Evolutionary conservation across 805 yeast genomes (phyloP).

Genomic region (Wickerhamiella hasegawae): DNA sequence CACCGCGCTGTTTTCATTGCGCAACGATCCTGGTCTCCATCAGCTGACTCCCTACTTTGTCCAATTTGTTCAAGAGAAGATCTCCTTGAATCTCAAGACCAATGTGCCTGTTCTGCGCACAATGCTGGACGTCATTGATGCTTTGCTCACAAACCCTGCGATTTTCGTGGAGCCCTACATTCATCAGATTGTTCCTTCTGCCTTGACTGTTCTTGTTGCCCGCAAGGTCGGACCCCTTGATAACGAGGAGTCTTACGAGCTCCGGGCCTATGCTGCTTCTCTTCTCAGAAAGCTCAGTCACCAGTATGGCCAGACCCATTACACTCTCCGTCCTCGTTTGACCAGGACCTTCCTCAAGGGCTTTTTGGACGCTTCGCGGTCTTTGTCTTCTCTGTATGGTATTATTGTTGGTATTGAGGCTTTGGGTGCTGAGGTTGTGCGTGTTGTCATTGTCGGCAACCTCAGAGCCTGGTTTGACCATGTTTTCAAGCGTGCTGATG

Average conservation of each 20-base stretch:
- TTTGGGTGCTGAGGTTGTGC: conserved; percentile 74
- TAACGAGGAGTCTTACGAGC: conserved; percentile 31
- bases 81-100: conserved; percentile 62
- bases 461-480: conserved; percentile 52
- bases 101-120: conserved; percentile 56
- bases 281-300: conserved; percentile 62
- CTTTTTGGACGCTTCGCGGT: conserved; percentile 66
- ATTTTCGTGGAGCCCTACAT: conserved; percentile 89
- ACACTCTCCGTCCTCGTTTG: conserved; percentile 81
- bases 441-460: conserved; percentile 74
- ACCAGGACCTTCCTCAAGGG: conserved; percentile 87
- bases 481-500: conserved; percentile 28
- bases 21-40: conserved; percentile 90
- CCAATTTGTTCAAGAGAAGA: conserved; percentile 89
- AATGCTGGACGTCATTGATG: conserved; percentile 77
- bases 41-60: conserved; percentile 93
- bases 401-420: conserved; percentile 71
- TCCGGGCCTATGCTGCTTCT: conserved; percentile 79
- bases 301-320: conserved; percentile 69
- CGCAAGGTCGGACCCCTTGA: conserved; percentile 57
- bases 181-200: conserved; percentile 94
- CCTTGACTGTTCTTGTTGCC: conserved; percentile 75
- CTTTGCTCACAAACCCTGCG: conserved; percentile 66
- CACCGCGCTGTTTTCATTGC: conserved; percentile 73
- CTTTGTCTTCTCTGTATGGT: conserved; percentile 85